Evolutionary conservation across 805 yeast species (phyloP).

Genomic region (Lipomyces mesembrius): DNA sequence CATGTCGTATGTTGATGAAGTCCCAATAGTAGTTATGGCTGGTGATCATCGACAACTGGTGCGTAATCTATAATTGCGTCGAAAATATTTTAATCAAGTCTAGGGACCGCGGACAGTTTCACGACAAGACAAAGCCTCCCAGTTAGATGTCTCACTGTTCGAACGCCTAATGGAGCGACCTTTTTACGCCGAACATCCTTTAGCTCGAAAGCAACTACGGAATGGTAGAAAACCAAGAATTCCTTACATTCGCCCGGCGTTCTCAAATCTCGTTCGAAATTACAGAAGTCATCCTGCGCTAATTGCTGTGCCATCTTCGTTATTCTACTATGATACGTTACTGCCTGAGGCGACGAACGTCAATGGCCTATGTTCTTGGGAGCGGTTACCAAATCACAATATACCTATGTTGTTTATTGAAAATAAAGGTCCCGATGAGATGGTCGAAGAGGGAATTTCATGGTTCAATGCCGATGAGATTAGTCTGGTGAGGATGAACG

Average conservation of each 20-base stretch:
- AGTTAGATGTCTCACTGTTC: conserved; percentile 29
- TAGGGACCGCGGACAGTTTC: conserved; percentile 33
- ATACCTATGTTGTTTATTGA: conserved; percentile 32
- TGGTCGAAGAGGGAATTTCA: conserved; percentile 36
- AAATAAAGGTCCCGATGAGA: conserved; percentile 28
- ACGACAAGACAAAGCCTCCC: conserved; percentile 22
- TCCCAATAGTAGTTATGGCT: conserved; percentile 35
- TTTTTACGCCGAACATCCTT: conserved; percentile 28
- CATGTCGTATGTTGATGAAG: conserved; percentile 7
- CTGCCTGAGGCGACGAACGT: conserved; percentile 30
- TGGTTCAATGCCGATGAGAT: conserved; percentile 32
- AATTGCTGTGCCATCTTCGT: conserved; percentile 34
- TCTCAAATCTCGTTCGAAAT: conserved; percentile 31
- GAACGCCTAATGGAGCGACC: conserved; percentile 31
- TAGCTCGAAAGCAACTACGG: conserved; percentile 23
- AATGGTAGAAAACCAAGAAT: not conserved
- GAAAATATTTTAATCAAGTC: not conserved
- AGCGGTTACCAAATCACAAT: conserved; percentile 24
- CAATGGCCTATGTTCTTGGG: conserved; percentile 23
- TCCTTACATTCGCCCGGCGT: conserved; percentile 28
- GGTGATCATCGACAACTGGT: conserved; percentile 35
- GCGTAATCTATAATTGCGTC: not conserved
- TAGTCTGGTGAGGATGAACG: conserved; percentile 10
- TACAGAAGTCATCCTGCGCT: conserved; percentile 35
- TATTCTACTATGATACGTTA: conserved; percentile 33